Base-by-base conservation (phyloP, 108 stramenopile genomes). In the Stephanodiscus triporus region DNA sequence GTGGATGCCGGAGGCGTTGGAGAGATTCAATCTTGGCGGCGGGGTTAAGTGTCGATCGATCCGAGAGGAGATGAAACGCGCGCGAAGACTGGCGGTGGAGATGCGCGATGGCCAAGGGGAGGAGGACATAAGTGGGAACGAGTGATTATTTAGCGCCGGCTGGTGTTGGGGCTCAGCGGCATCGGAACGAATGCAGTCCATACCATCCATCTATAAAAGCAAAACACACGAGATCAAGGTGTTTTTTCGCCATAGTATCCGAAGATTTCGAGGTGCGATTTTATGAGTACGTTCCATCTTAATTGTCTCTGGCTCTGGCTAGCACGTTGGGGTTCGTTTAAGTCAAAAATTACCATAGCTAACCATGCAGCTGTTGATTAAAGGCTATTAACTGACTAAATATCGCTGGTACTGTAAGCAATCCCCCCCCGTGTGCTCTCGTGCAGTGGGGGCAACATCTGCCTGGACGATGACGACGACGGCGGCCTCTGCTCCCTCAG, bases 1-100 rank as follows among this genome's bases (percentile, higher is more conserved):
- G 16, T 91, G 87, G 87, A 63, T 92, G 75, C 91, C 89, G 16
- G 80, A 80, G 30, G 88, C 89, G 13, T 73, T 85, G 69, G 49
- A 77, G 23, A 66, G 78, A 10, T 88, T 84, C 47, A 48, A 85
- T 27, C 62, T n/a, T n/a, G n/a, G n/a, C 71, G 38, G 85, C 40
- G 89, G 86, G 32, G 65, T 63, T 58, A 87, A 74, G 26, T 94
- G 91, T 73, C 66, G 76, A 29, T 56, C 60, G 22, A 83, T 92
- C 37, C 75, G 89, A 63, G 50, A 70, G 42, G 78, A 86, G 36
- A 91, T 91, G 85, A 78, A 75, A 37, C 22, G 51, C 26, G 89
- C 89, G 16, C 63, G 91, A 53, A 60, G 49, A 62, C 19, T 77
- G n/a, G 87, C 88, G 22, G 86, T 83, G 32, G 19, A 47, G 9